Conservation (phyloP, 768 basidiomycete genomes). For the Lyophyllum atratum region DNA sequence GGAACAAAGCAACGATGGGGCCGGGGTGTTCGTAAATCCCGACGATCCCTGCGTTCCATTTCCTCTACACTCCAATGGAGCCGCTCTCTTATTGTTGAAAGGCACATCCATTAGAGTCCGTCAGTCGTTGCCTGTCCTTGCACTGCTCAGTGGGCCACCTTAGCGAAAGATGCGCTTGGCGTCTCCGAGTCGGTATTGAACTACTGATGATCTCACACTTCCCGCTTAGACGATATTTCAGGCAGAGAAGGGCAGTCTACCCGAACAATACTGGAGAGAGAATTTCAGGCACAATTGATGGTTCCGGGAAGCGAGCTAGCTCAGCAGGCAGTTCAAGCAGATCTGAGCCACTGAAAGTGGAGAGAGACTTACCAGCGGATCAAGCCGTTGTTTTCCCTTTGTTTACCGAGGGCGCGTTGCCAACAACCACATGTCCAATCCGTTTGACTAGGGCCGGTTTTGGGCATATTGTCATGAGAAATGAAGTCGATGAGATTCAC, state of each 20-base stretch:
- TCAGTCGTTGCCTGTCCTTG: too few species aligned
- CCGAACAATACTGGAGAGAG: not conserved
- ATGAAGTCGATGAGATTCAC: not conserved
- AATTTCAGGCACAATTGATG: slow-evolving; percentile 1
- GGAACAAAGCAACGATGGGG: not conserved
- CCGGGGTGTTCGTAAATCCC: too few species aligned
- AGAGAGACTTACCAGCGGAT: not conserved
- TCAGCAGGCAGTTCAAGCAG: not conserved
- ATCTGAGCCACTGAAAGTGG: not conserved
- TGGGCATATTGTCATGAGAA: slow-evolving; percentile 9
- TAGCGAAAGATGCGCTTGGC: not conserved
- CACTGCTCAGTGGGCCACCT: not conserved
- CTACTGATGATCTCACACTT: not conserved
- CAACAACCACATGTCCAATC: slow-evolving; percentile 1
- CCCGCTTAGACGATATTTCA: not conserved
- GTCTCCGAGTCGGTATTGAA: not conserved
- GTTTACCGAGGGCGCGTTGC: slow-evolving; percentile 8
- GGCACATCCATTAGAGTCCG: not conserved
- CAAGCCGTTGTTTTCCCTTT: slow-evolving; percentile 3
- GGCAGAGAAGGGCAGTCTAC: not conserved
- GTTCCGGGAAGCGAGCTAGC: not conserved
- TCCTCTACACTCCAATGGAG: not conserved
- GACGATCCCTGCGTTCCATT: not conserved
- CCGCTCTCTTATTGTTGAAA: not conserved
- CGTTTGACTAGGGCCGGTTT: slow-evolving; percentile 3